Base-by-base conservation (phyloP, 208 protist species). In the Leishmania guyanensis region DNA sequence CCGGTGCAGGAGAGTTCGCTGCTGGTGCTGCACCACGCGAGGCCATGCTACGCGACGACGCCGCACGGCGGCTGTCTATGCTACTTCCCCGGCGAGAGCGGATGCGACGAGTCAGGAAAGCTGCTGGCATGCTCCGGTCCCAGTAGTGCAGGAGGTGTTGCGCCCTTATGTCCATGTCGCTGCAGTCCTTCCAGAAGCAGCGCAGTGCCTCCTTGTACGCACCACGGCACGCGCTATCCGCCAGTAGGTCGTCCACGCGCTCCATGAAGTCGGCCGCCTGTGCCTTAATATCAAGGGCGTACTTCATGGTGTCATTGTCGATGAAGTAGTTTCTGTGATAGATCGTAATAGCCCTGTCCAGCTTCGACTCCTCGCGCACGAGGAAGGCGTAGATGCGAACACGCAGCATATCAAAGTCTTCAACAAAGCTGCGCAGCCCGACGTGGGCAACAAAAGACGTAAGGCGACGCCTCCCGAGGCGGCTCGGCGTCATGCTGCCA, bases 361-460 rank as follows among this genome's bases (percentile, higher is more conserved):
- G 72, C 72, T 81, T 84, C 50, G 91, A 79, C 56, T 93, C 88
- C 77, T 90, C 90, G 39, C 83, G 85, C 46, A 91, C 76, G 20
- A 93, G 79, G 62, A 93, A 96, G 46, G 88, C 84, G 79, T 94
- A 93, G 70, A 96, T 87, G 56, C 93, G 93, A 10, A 93, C 74
- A 29, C 91, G 88, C 78, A 95, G 84, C 43, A 80, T 53, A 73
- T 94, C 90, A 71, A 90, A 93, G 69, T 85, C 73, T 5, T 89
- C 84, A 8, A n/a, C 36, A 51, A 88, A 82, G 62, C 66, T 81
- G 79, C 79, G 75, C 75, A 79, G 46, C 46, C 77, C 79, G 29
- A 74, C 74, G 14, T 64, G 62, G 1, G 43, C 43, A 58, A 81
- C 70, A 26, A 58, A 69, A 8, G 75, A 75, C 50, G 87, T 80